Conservation (phyloP, 441 rosid genomes). For the Pelargonium australe region DNA sequence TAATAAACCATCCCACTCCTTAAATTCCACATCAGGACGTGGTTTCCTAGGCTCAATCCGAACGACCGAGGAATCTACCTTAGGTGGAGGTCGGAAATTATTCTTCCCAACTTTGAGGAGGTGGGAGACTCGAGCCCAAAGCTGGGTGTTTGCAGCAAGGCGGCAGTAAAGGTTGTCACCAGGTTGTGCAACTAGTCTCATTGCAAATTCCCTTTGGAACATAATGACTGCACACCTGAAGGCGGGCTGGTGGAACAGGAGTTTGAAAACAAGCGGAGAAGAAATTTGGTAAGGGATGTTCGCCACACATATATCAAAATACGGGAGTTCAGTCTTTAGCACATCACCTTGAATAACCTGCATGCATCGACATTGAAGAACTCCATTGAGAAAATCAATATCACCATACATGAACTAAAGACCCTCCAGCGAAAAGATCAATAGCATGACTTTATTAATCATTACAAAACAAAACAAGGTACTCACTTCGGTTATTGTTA, state of each 20-base stretch:
- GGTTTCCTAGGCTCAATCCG: conserved; percentile 85
- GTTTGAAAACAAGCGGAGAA: conserved; percentile 58
- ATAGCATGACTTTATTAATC: no score
- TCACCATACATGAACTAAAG: no score
- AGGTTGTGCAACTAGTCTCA: conserved; percentile 82
- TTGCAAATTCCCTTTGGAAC: conserved; percentile 90
- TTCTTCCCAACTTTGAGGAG: conserved; percentile 91
- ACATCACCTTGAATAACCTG: conserved; percentile 94
- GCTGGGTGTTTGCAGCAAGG: conserved; percentile 77
- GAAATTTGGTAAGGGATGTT: conserved; percentile 86
- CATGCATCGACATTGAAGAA: conserved; percentile 1
- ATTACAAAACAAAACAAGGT: no score
- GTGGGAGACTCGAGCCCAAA: conserved; percentile 76
- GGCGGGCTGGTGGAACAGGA: conserved; percentile 58
- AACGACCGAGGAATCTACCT: conserved; percentile 94
- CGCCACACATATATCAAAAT: conserved; percentile 82
- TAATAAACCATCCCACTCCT: conserved; percentile 85
- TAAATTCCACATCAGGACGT: conserved; percentile 48
- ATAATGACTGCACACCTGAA: conserved; percentile 84
- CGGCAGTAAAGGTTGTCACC: conserved; percentile 82
- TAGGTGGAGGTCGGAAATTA: conserved; percentile 91
- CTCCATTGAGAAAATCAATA: no score
- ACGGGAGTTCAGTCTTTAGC: conserved; percentile 74
- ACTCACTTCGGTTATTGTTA: no score
- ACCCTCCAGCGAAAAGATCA: no score